Evolutionary conservation across 2,329 filamentous ascomycete species (phyloP).

Genomic region (Nannizziopsis arthrosporioides): DNA sequence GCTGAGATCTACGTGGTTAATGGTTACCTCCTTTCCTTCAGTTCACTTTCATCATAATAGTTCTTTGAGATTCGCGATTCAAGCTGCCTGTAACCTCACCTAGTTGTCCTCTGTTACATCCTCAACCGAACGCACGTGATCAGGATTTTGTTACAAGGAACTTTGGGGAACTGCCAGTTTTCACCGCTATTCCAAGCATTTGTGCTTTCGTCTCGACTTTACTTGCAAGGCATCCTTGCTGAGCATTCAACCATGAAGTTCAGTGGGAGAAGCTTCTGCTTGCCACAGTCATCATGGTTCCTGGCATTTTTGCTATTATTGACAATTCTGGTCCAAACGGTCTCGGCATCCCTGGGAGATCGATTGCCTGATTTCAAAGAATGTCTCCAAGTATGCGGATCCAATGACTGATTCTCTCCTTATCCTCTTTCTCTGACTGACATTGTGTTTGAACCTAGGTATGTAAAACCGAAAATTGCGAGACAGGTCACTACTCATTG

Average conservation of each 20-base stretch:
- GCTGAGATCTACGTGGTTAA: too few relatives aligned
- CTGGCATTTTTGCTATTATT: constrained; percentile 26
- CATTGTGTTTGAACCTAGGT: constrained; percentile 43
- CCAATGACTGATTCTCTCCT: neutral
- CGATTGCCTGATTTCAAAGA: constrained; percentile 73
- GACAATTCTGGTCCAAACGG: constrained; percentile 26
- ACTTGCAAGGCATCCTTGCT: neutral
- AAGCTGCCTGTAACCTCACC: too few relatives aligned
- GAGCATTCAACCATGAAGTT: constrained; percentile 13
- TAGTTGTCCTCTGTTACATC: too few relatives aligned
- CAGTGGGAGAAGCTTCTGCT: constrained; percentile 1
- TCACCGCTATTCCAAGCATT: constrained; percentile 2
- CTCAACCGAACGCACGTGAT: too few relatives aligned
- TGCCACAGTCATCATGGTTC: constrained; percentile 15
- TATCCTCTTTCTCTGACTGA: constrained; percentile 1
- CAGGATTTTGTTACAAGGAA: neutral
- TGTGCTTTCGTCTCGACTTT: neutral
- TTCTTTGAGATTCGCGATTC: too few relatives aligned
- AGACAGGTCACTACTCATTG: constrained; percentile 52
- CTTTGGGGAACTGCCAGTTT: constrained; percentile 5
- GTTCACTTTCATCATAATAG: too few relatives aligned
- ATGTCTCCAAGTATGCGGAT: constrained; percentile 61
- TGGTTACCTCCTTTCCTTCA: too few relatives aligned
- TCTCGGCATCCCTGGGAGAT: constrained; percentile 68
- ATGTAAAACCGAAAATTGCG: constrained; percentile 71